Evolutionary conservation across 176 grass and related monocot genomes (phyloP), one percentile per base, ranked within the genome.

Genomic region (Thalia dealbata): DNA sequence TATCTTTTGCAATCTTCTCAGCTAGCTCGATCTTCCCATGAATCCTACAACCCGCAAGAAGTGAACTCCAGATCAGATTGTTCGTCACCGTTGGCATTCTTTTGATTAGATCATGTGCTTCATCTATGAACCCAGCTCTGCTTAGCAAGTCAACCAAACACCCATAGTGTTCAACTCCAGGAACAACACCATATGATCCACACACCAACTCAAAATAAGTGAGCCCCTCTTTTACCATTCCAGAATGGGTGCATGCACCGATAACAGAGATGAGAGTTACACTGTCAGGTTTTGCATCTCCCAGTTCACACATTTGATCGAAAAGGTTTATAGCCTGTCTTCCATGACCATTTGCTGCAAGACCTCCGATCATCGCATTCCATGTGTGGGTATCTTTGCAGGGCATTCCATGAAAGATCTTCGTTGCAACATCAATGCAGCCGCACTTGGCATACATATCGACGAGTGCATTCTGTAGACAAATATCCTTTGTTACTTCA

Each of bases 391-490:
- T 84, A 79, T 80, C 74, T 78, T 78, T 91, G 9, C 69, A 24
- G 64, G 75, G 70, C 82, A 87, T 85, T 74, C 41, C 74, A 64
- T 78, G 60, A 83, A 96, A 92, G 62, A 96, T 83, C 72, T 81
- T 28, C 43, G 68, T 50, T 73, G 92, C 84, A 24, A 77, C 78
- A 1, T 86, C 84, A 15, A 81, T 84, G 82, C 84, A 86, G 19
- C 86, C 86, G 75, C 88, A 91, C 65, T 96, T 91, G 78, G 82
- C 88, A 79, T 96, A 96, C 89, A 96, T 96, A 82, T 92, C 92
- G 1, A 96, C 58, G 13, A 96, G 83, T 24, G 86, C 80, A 71
- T 83, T 92, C 63, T 83, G 71, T 55, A 96, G 71, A 64, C 75
- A 87, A 9, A 79, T 25, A 52, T 96, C 89, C 73, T 74, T 80